These are phyloP conservation scores for Diplosphaera chodatii DNA, from an alignment of 139 green algal genomes.

Conservation along the genomic window DNA sequence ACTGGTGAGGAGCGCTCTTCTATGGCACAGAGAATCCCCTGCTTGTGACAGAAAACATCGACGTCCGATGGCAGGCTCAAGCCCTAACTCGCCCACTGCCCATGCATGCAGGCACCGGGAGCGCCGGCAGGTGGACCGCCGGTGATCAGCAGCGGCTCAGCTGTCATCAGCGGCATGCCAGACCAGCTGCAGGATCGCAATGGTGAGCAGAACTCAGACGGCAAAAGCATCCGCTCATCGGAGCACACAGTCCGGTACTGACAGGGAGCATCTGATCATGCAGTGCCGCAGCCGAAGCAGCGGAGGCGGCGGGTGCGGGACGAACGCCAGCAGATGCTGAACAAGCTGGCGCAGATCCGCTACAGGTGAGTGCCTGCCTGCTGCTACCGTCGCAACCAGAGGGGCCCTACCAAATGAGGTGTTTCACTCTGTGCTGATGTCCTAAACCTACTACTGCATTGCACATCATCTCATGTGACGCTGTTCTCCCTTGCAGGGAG, in stretches of 20 bases:
- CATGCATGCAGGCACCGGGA: neutral
- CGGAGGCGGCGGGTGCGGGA: neutral
- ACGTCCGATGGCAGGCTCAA: too few species aligned
- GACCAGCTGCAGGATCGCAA: neutral
- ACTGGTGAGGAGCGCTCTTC: too few species aligned
- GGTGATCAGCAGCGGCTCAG: neutral
- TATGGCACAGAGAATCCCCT: too few species aligned
- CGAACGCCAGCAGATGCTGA: neutral
- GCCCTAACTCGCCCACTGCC: too few species aligned
- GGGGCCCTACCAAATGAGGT: too few species aligned
- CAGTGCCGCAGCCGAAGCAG: neutral
- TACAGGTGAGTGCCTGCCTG: neutral
- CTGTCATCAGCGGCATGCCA: neutral
- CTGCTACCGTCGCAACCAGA: too few species aligned
- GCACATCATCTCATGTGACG: neutral
- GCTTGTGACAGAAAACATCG: too few species aligned
- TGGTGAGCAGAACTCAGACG: too few species aligned
- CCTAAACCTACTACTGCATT: neutral
- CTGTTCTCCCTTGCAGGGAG: neutral
- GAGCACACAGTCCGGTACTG: too few species aligned
- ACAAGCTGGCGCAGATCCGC: slow-evolving; percentile 1
- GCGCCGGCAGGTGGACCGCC: too few species aligned
- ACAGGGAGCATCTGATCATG: neutral
- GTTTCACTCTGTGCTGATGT: too few species aligned
- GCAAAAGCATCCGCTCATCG: too few species aligned